Base-by-base conservation (phyloP, 257 asterid genomes). In the Osmanthus fragrans region DNA sequence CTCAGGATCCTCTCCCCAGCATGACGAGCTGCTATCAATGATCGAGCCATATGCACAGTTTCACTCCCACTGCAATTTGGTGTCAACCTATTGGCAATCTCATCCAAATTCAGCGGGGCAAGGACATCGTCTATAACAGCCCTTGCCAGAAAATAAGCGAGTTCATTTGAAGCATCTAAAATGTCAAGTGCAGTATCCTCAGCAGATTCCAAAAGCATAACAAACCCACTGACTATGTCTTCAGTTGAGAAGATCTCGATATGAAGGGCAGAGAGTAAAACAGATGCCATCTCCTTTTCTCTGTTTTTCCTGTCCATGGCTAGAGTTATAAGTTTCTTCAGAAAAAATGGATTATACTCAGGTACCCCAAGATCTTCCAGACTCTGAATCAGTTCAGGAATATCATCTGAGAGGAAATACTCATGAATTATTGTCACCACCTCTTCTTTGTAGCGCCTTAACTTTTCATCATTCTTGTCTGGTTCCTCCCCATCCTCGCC, bases 1-100 rank as follows among this genome's bases (percentile, higher is more conserved):
- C 99, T 84, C 78, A 93, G 92, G 78, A 95, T 88, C 89, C 99
- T 89, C 90, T 96, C 99, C 25, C 99, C 99, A n/a, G 97, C 99
- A 54, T 96, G 99, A 30, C 99, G 96, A 32, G 99, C 99, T 13
- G 90, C 96, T 75, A 89, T 51, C 9, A 95, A 92, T 4, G 98
- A 80, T 34, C 94, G 91, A 12, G 99, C 97, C 92, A 88, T 70
- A 19, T 73, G 80, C 5, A 89, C 89, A 0, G 99, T 93, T 81
- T 92, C 99, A 47, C 85, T 82, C 15, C 97, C 97, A 36, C 96
- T 86, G 83, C 97, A 80, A 64, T 92, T 90, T 34, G 87, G 88
- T 9, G 96, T 91, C 76, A 96, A 78, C 86, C 82, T 75, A 74
- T 58, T 77, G 40, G 88, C 80, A 36, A 96, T 92, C 87, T 93